Percentiles rank a stretch among this genome's conserved stretches.
Evolutionary conservation across 257 asterid species (phyloP).

Genomic region (Avicennia marina): DNA sequence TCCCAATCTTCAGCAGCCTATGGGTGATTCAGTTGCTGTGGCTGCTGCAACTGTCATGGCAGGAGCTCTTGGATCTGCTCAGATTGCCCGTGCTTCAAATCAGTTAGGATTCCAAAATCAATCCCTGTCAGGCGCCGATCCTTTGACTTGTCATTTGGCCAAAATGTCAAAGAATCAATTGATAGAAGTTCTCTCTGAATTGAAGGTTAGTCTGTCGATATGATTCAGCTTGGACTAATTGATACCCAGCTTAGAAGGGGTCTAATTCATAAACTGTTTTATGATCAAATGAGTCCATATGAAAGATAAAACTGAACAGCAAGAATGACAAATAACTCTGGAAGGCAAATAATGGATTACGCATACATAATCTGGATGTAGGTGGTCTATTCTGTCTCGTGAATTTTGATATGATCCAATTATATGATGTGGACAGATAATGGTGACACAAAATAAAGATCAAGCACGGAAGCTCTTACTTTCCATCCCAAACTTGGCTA

Average conservation of each 20-base stretch:
- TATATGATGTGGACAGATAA: slow-evolving; percentile 44
- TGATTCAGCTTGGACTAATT: slow-evolving; percentile 1
- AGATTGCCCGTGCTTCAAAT: slow-evolving; percentile 38
- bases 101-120: slow-evolving; percentile 42
- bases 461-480: slow-evolving; percentile 66
- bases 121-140: slow-evolving; percentile 56
- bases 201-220: slow-evolving; percentile 57
- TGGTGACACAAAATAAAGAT: slow-evolving; percentile 83
- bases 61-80: slow-evolving; percentile 78
- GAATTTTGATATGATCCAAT: slow-evolving; percentile 15
- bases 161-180: slow-evolving; percentile 81
- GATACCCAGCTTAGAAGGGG: too few species aligned
- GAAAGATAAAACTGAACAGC: not conserved
- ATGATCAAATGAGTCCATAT: not conserved
- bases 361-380: too few species aligned
- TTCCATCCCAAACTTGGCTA: slow-evolving; percentile 61
- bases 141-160: slow-evolving; percentile 75
- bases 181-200: slow-evolving; percentile 56
- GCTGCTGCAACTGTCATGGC: slow-evolving; percentile 90
- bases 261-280: too few species aligned
- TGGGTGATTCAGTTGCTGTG: slow-evolving; percentile 74
- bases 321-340: not conserved
- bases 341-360: not conserved
- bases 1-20: slow-evolving; percentile 58
- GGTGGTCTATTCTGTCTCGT: slow-evolving; percentile 3